Conservation (phyloP, 2,329 filamentous ascomycete species). For the Ascochyta koolunga region DNA sequence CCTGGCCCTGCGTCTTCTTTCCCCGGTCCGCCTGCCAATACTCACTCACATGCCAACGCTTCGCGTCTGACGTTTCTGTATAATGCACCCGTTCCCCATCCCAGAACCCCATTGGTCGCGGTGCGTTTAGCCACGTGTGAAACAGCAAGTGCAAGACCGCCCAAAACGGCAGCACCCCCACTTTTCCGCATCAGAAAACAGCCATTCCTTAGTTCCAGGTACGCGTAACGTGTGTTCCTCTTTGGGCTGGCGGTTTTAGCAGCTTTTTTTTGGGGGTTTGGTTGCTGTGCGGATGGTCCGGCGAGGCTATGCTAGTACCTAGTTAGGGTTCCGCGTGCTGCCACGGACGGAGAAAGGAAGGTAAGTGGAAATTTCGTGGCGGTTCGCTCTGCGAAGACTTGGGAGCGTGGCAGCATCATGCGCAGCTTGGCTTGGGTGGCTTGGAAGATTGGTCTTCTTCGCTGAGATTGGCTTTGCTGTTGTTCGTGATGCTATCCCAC, state of each 20-base stretch:
- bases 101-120: background rate
- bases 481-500: too few species aligned
- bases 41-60: constrained; percentile 2
- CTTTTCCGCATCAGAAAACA: background rate
- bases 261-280: too few species aligned
- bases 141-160: background rate
- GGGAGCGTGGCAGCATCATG: too few species aligned
- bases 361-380: too few species aligned
- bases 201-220: constrained; percentile 10
- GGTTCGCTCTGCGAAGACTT: too few species aligned
- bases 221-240: constrained; percentile 14
- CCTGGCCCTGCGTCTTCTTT: background rate
- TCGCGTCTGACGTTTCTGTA: constrained; percentile 4
- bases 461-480: too few species aligned
- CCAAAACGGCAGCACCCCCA: background rate
- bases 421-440: too few species aligned
- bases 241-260: background rate
- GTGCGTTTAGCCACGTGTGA: background rate
- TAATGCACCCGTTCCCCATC: background rate
- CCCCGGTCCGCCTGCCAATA: background rate
- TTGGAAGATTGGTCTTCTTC: too few species aligned
- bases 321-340: too few species aligned
- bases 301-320: constrained; percentile 5
- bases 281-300: constrained; percentile 2
- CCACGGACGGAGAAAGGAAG: too few species aligned